Percentiles rank a stretch among this genome's conserved stretches.
Conservation (phyloP, 2,329 filamentous ascomycete species). For the Mycosphaerella arachidis region DNA sequence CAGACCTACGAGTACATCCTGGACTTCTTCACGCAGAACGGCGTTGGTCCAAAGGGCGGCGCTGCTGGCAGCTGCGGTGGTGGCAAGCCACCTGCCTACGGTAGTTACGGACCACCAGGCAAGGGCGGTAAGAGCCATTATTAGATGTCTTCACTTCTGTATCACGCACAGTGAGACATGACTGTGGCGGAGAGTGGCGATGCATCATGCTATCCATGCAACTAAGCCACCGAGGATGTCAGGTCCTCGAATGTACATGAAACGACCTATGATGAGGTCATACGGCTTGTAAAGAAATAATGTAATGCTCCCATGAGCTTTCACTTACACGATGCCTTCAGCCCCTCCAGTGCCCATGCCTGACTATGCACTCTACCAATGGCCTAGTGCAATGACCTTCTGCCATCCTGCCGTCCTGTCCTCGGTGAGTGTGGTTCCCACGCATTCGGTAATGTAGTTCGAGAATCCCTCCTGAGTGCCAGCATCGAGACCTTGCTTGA, state of each 20-base stretch:
- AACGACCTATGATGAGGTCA: neutral
- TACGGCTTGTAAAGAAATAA: neutral
- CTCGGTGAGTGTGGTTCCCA: conserved; percentile 46
- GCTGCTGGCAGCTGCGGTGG: neutral
- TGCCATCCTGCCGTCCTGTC: conserved; percentile 49
- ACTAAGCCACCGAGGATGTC: neutral
- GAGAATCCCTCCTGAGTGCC: conserved; percentile 49
- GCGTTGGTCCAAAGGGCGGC: conserved; percentile 1
- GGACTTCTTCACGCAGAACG: conserved; percentile 29
- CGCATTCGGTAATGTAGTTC: conserved; percentile 51
- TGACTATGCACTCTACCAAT: conserved; percentile 15
- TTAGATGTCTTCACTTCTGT: neutral
- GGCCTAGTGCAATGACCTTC: conserved; percentile 38
- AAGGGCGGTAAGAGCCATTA: neutral
- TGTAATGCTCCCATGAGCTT: neutral
- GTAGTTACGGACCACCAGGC: neutral
- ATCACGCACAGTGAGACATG: neutral
- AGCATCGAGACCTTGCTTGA: conserved; percentile 43
- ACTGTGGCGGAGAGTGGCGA: neutral
- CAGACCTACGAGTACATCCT: conserved; percentile 28
- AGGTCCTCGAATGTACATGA: neutral
- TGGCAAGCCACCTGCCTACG: neutral
- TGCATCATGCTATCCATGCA: neutral
- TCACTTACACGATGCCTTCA: neutral
- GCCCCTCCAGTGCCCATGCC: too few relatives aligned